Conservation (phyloP, 371 early-diverging fungal genomes). For the Rhizopus delemar region DNA sequence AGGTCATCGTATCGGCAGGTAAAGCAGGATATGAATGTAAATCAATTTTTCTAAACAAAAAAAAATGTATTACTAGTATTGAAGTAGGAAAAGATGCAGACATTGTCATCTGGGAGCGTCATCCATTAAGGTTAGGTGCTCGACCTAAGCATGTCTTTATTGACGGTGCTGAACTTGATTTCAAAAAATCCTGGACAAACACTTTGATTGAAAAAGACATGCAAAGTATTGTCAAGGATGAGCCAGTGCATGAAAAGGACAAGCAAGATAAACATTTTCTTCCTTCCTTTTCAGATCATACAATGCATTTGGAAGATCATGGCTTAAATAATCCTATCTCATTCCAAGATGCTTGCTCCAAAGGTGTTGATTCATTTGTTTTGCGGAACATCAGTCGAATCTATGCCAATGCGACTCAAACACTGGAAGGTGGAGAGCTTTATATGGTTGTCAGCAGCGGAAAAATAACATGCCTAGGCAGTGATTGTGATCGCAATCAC, state of each 20-base stretch:
- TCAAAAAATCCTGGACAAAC: constrained; percentile 41
- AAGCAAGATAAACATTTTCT: constrained; percentile 20
- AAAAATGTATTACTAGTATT: constrained; percentile 34
- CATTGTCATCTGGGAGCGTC: constrained; percentile 71
- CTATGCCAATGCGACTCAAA: constrained; percentile 31
- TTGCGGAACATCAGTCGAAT: constrained; percentile 54
- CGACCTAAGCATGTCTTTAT: constrained; percentile 75
- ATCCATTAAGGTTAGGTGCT: constrained; percentile 78
- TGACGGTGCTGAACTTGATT: constrained; percentile 68
- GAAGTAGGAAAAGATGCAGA: constrained; percentile 81
- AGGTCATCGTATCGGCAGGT: constrained; percentile 70
- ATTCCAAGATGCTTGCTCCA: constrained; percentile 31
- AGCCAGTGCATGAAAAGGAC: neutral
- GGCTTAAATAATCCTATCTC: constrained; percentile 34
- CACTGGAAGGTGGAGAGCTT: constrained; percentile 20
- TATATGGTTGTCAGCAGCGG: constrained; percentile 57
- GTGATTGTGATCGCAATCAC: constrained; percentile 44
- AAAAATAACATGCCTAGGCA: constrained; percentile 54
- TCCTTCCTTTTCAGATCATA: constrained; percentile 28
- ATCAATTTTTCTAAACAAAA: neutral
- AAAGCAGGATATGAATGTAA: neutral
- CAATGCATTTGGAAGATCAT: constrained; percentile 48
- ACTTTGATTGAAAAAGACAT: constrained; percentile 20
- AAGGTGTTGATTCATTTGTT: constrained; percentile 38
- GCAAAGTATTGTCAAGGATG: constrained; percentile 2